Evolutionary conservation across 2,329 filamentous ascomycete genomes (phyloP), one percentile per base, ranked within the genome.

Genomic region (Colletotrichum costaricense): DNA sequence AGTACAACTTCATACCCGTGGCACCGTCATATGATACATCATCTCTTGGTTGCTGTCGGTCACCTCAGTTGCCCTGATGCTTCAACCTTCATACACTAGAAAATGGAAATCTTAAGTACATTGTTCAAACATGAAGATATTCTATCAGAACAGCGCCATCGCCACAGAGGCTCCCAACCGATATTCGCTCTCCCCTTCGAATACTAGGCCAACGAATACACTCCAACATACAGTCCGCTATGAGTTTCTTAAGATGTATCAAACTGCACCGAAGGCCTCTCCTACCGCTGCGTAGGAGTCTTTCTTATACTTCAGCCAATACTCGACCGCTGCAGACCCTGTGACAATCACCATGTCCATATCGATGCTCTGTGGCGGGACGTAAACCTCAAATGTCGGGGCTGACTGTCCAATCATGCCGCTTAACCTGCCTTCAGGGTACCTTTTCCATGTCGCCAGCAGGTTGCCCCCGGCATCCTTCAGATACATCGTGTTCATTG

Each of bases 291-390:
- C 7, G 14, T 24, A 24, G 7, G 58, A 16, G 3, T 63, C 63
- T 12, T 55, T 69, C 30, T 69, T 66, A 24, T 75, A 63, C n/a
- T 72, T 63, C 0, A 5, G 14, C 70, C 73, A 70, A n/a, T 59
- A 63, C 7, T 67, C 59, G 35, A 70, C 62, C 1, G 66, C 54
- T 19, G 69, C 57, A 24, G 69, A 6, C 5, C 73, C 65, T 26
- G 73, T 73, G 11, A 67, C 69, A 14, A 75, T 49, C 1, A 75
- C 26, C 69, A 73, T 64, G 22, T 73, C 73, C 62, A 73, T 69
- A 2, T 73, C 73, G n/a, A 75, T 54, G 6, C 57, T 75, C 57
- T 57, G 62, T 12, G 69, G 60, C 30, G 65, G 73, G 11, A 75
- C 57, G 30, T 54, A 73, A 26, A 69, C 56, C 62, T 69, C 69